Base-by-base conservation (phyloP, 495 filamentous ascomycete species). In the Trichoderma orchidacearum region DNA sequence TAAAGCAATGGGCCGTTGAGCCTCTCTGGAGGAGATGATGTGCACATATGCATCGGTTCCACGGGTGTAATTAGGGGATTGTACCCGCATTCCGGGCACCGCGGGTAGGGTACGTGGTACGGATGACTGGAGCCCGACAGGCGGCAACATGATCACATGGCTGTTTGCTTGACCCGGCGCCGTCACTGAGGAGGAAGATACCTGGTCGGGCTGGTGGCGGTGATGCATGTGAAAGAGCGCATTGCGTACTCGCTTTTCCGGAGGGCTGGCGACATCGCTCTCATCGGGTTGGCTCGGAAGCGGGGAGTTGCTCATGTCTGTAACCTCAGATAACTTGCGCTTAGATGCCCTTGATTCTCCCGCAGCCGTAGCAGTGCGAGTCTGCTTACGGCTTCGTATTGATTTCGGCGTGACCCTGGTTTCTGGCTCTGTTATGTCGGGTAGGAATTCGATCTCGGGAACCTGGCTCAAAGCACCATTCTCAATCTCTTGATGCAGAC, bases 391-490 rank as follows among this genome's bases (percentile, higher is more conserved):
- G 12, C 53, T 66, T 66, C 8, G 59, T 35, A 56, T 60, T 62
- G 7, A 57, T 30, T 25, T 56, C 18, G 38, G 23, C 30, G 45
- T 64, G 58, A n/a, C 5, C 6, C 32, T 58, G 52, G 38, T 50
- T 11, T 61, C 58, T 18, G 54, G 11, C 17, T 11, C 50, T 51
- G n/a, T 35, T 55, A 83, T 81, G 25, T 72, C 73, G 5, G 85
- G 84, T 18, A 89, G 66, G 29, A 89, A 77, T 63, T 87, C 85
- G 31, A 89, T 75, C 60, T 86, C 84, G 0, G 85, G 85, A 36
- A 87, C 81, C 11, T 62, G 56, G 7, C 17, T 21, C 7, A 72
- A 61, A 3, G 34, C 50, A 0, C 59, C 59, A 11, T 54, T 36
- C 0, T 66, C 50, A 13, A 79, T 60, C 27, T 74, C 69, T 0